These are phyloP conservation scores for Trichoderma semiorbis DNA, from an alignment of 2,329 filamentous ascomycete genomes.

Conservation along the genomic window DNA sequence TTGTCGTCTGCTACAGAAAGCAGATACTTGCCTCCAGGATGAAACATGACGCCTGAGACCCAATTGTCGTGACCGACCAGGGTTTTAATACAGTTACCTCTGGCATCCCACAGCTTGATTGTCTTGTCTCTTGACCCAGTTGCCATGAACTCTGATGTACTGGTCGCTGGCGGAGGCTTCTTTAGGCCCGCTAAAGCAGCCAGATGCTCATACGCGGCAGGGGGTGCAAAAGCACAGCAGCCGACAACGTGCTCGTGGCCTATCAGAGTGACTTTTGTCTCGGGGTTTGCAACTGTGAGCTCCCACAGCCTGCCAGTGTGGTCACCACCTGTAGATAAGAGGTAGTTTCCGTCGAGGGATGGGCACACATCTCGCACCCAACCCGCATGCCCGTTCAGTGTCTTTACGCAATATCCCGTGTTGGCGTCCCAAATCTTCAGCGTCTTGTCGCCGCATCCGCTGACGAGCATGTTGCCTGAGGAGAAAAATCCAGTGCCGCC, in stretches of 20 bases:
- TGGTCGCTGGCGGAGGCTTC: conserved; percentile 70
- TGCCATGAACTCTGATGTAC: conserved; percentile 80
- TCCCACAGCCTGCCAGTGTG: conserved; percentile 84
- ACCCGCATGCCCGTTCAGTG: conserved; percentile 77
- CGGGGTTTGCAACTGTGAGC: conserved; percentile 58
- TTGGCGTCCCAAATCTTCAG: conserved; percentile 89
- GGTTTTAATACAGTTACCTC: conserved; percentile 80
- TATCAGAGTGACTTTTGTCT: conserved; percentile 74
- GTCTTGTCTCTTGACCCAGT: conserved; percentile 88
- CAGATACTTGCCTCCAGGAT: conserved; percentile 87
- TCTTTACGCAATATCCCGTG: conserved; percentile 88
- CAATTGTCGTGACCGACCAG: conserved; percentile 90
- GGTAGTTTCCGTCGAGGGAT: conserved; percentile 76
- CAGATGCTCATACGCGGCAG: conserved; percentile 70
- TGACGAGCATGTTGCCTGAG: conserved; percentile 80
- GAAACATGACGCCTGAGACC: conserved; percentile 81
- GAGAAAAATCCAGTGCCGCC: conserved; percentile 72
- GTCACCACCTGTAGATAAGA: conserved; percentile 80
- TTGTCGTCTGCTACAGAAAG: conserved; percentile 86
- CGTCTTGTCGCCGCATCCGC: conserved; percentile 79
- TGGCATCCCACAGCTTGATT: conserved; percentile 82
- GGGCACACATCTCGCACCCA: conserved; percentile 91
- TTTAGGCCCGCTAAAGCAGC: conserved; percentile 76
- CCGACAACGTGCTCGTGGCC: conserved; percentile 88
- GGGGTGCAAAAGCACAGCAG: conserved; percentile 82